Evolutionary conservation across 306 rosid species (phyloP), one percentile per base, ranked within the genome.

Genomic region (Glycine tomentella): DNA sequence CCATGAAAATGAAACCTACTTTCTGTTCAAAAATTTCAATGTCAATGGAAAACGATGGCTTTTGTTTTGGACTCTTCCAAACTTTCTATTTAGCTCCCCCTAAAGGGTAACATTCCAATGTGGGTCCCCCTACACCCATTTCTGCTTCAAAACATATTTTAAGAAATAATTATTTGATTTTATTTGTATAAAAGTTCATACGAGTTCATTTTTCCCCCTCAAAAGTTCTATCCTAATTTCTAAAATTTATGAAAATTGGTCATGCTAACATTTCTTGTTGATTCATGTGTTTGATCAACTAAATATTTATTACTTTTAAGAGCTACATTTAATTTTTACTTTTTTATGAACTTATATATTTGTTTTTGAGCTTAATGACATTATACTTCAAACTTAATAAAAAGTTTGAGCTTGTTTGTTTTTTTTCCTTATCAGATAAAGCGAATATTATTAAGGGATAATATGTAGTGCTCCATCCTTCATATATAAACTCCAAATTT

Each of bases 61-160:
- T n/a, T 40, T 38, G 4, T 79, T 79, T 84, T 73, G 56, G 72
- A 10, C 53, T 48, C 36, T 79, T 74, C 46, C 82, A 9, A 49
- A 4, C 33, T 14, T 50, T 72, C 36, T n/a, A 40, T 45, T 80
- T 46, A 49, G 87, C 64, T 86, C 81, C 83, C 85, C 69, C 75
- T 14, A 5, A 63, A 42, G 68, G 69, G 40, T 55, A 46, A 50
- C 63, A 57, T 31, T 42, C 55, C 74, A 33, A 3, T 12, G 68
- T 61, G 77, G 76, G 15, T 1, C 44, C 38, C 57, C 85, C 86
- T 52, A 65, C 63, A 6, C 8, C 75, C 55, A 2, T 42, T 57
- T 38, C 8, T 34, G 2, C 66, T 16, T 66, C 72, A 8, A 2
- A 1, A 36, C 4, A 4, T 4, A 12, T 63, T 63, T 40, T 40